Base-by-base conservation (phyloP, 345 rosid species). In the Lumnitzera littorea region DNA sequence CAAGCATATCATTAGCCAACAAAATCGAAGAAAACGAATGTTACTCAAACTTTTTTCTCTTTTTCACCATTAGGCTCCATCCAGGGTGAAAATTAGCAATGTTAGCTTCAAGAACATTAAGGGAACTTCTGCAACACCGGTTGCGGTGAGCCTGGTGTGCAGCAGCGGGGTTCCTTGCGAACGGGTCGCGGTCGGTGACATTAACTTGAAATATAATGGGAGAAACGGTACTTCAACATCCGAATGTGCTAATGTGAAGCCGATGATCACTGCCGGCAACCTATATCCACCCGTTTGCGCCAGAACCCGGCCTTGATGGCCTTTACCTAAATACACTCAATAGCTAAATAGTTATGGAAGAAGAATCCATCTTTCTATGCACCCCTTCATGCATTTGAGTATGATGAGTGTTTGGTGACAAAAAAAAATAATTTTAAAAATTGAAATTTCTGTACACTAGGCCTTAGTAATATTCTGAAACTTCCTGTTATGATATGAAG, bases 61-160 rank as follows among this genome's bases (percentile, higher is more conserved):
- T 5, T 15, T 12, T 14, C 25, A 8, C 50, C 1, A 53, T 12
- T 15, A 69, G 74, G 51, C 25, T 50, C 59, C 87, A 8, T 77
- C 81, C 12, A 56, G 68, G 2, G 72, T 83, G 29, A 80, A 67
- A 70, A 55, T 86, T 50, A 72, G 65, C 57, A 62, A 70, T 25
- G 68, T 83, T 13, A 71, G 74, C 70, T 83, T 86, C 81, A 76
- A 73, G 69, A 78, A 50, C 20, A 62, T 86, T 6, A 49, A 64
- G 43, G 87, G 90, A 50, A 84, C 82, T 15, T 72, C 94, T 0
- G 53, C 75, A 3, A 70, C 82, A 53, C 61, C 50, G 15, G 56
- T 70, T 4, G 84, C 77, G 1, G 80, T 78, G 62, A 83, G 62
- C 69, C 61, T 86, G 13, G 15, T 53, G 3, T 86, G 89, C 58